phyloP scores from a whole-genome alignment of 495 filamentous ascomycete genomes.

The Aspergillus affinis region DNA sequence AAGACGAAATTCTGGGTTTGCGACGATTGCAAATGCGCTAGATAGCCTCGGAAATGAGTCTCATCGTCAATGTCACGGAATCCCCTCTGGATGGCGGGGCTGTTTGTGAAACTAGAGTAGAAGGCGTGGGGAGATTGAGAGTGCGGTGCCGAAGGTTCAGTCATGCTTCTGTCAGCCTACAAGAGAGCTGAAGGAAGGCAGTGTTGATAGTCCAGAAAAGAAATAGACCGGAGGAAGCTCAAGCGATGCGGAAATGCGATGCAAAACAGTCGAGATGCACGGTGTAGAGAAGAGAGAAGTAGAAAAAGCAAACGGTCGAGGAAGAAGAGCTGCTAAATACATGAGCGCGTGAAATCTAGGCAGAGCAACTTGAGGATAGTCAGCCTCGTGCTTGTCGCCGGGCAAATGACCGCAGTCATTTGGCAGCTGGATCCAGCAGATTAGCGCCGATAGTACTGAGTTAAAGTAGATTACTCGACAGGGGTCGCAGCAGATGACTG shows the following conservation, averaged over 20 bases:
- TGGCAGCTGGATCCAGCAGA: not conserved
- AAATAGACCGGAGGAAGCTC: not conserved
- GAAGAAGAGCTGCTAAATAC: not conserved
- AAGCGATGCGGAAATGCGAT: not conserved
- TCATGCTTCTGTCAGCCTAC: constrained; percentile 13
- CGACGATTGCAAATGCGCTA: constrained; percentile 34
- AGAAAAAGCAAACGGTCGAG: not conserved
- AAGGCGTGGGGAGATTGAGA: constrained; percentile 33
- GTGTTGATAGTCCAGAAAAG: not conserved
- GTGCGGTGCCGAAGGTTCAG: constrained; percentile 12
- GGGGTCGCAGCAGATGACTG: not conserved
- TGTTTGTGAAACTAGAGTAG: constrained; percentile 33
- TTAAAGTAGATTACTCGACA: not conserved
- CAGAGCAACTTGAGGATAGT: not conserved
- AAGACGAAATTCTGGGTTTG: constrained; percentile 64
- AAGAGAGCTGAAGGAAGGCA: constrained; percentile 27
- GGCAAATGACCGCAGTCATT: not conserved
- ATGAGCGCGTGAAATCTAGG: not conserved
- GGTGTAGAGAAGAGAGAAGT: not conserved
- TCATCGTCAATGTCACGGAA: constrained; percentile 59
- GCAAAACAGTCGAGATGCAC: not conserved
- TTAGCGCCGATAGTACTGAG: not conserved
- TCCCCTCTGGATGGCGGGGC: constrained; percentile 22
- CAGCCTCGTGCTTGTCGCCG: not conserved
- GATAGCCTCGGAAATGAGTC: constrained; percentile 41